Percentiles rank a stretch among this genome's conserved stretches.
These are phyloP conservation scores for Leccinum obscurum DNA, from an alignment of 768 basidiomycete species.

Conservation along the genomic window DNA sequence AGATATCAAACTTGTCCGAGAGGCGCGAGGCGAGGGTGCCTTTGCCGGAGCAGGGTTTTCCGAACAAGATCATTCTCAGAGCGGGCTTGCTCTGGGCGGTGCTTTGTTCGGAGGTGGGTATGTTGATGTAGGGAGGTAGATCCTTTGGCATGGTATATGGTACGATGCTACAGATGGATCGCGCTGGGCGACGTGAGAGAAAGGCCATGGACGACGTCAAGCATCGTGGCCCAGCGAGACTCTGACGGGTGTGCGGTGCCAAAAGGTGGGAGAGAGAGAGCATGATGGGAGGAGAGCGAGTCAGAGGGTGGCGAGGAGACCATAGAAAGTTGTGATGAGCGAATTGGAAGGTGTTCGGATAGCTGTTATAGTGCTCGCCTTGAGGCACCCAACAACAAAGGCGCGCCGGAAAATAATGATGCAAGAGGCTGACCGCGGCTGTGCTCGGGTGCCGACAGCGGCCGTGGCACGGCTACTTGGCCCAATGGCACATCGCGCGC, in stretches of 20 bases:
- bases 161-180: slow-evolving; percentile 22
- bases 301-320: not conserved
- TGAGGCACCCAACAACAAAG: slow-evolving; percentile 21
- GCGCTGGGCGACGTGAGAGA: slow-evolving; percentile 4
- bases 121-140: slow-evolving; percentile 50
- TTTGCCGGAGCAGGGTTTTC: slow-evolving; percentile 72
- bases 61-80: slow-evolving; percentile 53
- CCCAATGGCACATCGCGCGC: not conserved
- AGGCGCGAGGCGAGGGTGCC: slow-evolving; percentile 77
- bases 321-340: not conserved
- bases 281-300: not conserved
- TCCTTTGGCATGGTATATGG: slow-evolving; percentile 35
- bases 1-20: slow-evolving; percentile 70
- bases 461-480: not conserved
- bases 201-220: slow-evolving; percentile 8
- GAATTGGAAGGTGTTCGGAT: slow-evolving; percentile 2
- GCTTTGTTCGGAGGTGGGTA: slow-evolving; percentile 21
- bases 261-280: slow-evolving; percentile 4
- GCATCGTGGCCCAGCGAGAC: not conserved
- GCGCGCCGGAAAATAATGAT: not conserved
- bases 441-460: slow-evolving; percentile 2
- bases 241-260: not conserved
- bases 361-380: slow-evolving; percentile 23
- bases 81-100: slow-evolving; percentile 27
- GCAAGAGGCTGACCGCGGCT: slow-evolving; percentile 4